Evolutionary conservation across 2,329 filamentous ascomycete genomes (phyloP), one percentile per base, ranked within the genome.

Genomic region (Alternaria gaisen): DNA sequence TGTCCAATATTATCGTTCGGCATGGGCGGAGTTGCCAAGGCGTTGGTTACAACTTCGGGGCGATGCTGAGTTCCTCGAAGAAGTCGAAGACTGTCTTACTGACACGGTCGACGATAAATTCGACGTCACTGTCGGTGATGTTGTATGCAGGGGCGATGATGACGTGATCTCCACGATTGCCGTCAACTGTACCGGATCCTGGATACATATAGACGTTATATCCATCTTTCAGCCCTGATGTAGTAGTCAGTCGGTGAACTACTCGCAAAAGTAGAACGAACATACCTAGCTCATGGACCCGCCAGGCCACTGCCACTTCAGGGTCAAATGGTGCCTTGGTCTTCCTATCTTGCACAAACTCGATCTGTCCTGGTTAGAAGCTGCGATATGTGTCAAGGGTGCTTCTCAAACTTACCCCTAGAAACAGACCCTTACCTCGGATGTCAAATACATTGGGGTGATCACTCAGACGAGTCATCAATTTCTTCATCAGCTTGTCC

Each of bases 91-190:
- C 76, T 18, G 90, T 83, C n/a, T 72, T 78, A 4, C 74, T 77
- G 3, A 87, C 79, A 0, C 79, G 81, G 18, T 83, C 78, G 2
- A 86, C 86, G 54, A 90, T 85, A 24, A 80, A 71, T 14, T 86
- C 81, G 53, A 91, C 79, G 20, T 90, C 87, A 8, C 81, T 80
- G 43, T 78, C 77, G 1, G 83, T 87, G 22, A 89, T 82, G 44
- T 86, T 92, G 77, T 88, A 92, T 1, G 91, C 84, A 5, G 91
- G 91, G 1, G 90, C 86, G 11, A 94, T 70, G 26, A 93, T 82
- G 36, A 92, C 80, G 74, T 92, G 89, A 70, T 94, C 91, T 10
- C 91, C 90, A 1, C 73, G 72, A n/a, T 74, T 71, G 1, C 85
- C 82, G 44, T 91, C 88, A 0, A 81, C 85, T 0, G 87, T 87